Evolutionary conservation across 208 protist species (phyloP), one percentile per base, ranked within the genome.

Genomic region (Trypanosoma conorhini): DNA sequence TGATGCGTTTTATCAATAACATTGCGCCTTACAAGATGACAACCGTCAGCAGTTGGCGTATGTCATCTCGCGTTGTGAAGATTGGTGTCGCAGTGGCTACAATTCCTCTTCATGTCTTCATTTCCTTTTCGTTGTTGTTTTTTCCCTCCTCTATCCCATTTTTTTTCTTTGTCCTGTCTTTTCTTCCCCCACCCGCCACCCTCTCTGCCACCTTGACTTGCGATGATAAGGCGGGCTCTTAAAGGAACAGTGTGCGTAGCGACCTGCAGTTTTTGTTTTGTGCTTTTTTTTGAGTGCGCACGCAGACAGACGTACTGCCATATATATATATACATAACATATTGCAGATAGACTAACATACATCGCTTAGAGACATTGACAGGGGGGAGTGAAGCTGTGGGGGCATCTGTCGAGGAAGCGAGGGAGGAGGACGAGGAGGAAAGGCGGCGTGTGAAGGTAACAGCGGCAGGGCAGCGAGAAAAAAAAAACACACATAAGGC

Each of bases 61-160:
- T 44, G 24, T 26, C 30, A 5, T 54, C 50, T 21, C 9, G 5
- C 12, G 5, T 54, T 24, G 50, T 54, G 50, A 24, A 54, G 50
- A 54, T 26, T 54, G 50, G 17, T 54, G 50, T 54, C 3, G 22
- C 19, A 54, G n/a, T 54, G 9, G 22, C 9, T n/a, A 54, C n/a
- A 26, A 28, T 12, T 54, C 22, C 12, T 54, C 26, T 54, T 26
- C n/a, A n/a, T n/a, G n/a, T n/a, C 5, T 24, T 54, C 50, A 24
- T 54, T 9, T 26, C 33, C 8, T 48, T 15, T 52, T 52, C 12
- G 40, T 65, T 2, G 48, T 69, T 57, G 17, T 58, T 55, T 60
- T 5, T 72, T 19, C 55, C 2, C 22, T 66, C 56, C 4, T 69
- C 69, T 56, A 52, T 72, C 30, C 70, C 28, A 57, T 54, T 72